Evolutionary conservation across 805 yeast species (phyloP).

Genomic region (Metschnikowia gelsemii): DNA sequence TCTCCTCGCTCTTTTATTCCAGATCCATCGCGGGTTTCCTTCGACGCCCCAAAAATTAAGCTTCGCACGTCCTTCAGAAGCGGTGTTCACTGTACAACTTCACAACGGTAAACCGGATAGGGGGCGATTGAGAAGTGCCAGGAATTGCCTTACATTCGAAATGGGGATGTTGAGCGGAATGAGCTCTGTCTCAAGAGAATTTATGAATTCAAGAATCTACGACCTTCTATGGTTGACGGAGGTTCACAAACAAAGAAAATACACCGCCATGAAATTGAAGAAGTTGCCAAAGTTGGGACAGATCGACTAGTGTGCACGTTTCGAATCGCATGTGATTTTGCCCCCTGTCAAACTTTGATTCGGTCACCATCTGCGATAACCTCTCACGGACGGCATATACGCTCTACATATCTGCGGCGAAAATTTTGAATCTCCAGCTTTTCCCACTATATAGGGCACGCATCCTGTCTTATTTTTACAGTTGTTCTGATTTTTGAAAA

Average conservation of each 20-base stretch:
- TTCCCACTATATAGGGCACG: not conserved
- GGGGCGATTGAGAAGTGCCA: no score
- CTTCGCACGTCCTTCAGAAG: not conserved
- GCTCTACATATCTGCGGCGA: not conserved
- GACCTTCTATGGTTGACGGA: no score
- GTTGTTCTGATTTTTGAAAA: not conserved
- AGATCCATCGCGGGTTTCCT: slow-evolving; percentile 4
- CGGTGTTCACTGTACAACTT: not conserved
- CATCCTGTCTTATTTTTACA: not conserved
- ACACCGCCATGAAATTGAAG: not conserved
- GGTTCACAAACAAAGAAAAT: not conserved
- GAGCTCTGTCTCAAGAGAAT: no score
- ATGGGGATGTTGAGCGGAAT: no score
- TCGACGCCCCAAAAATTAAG: not conserved
- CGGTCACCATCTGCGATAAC: not conserved
- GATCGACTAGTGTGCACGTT: not conserved
- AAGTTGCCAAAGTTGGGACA: not conserved
- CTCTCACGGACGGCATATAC: not conserved
- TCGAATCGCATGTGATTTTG: slow-evolving; percentile 1
- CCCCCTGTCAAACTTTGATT: not conserved
- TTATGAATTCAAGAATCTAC: no score
- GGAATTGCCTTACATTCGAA: no score
- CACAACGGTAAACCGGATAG: not conserved
- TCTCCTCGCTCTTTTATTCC: slow-evolving; percentile 5
- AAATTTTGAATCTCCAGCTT: not conserved